Base-by-base conservation (phyloP, 225 moss, liverwort and hornwort genomes). In the Pseudisothecium myosuroides region DNA sequence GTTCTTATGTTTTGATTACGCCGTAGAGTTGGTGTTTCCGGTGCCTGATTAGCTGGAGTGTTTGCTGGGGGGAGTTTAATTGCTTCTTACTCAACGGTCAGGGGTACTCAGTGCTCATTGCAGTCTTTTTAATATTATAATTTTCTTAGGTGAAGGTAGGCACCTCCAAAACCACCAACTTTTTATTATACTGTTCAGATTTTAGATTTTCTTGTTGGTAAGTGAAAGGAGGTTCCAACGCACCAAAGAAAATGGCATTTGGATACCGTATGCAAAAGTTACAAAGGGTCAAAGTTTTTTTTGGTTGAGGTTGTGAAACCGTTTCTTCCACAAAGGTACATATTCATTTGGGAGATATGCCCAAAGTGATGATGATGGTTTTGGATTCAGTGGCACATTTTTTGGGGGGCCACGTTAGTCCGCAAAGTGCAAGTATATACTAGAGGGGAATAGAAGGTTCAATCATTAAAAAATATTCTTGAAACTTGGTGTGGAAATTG, bases 231-330 rank as follows among this genome's bases (percentile, higher is more conserved):
- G 11, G 29, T 31, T 47, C 11, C 3, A 74, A 7, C 1, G 0
- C 7, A 74, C 18, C 18, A 47, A 49, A 49, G 12, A 75, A 75
- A 0, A 4, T 4, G 2, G 10, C 7, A 31, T 49, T 31, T 75
- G 17, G 31, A 75, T 32, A 19, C 0, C 0, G 2, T 18, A 49
- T 49, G 19, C 12, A 49, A 49, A 75, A 20, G 31, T 75, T 75
- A 43, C 0, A 1, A 43, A 17, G 16, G 43, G 10, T 9, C 16
- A 73, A 73, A 45, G 31, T 6, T 47, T 68, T 47, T 68, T 31
- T 1, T 5, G 4, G 49, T 32, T 1, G 19, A 32, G 0, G 7
- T 49, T 49, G 1, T 20, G 1, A 32, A 32, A 75, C 32, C 0
- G 1, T 19, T 31, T 75, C 31, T 49, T 49, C 12, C 7, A 19